A percentile compares a stretch with the other conserved stretches of the same genome.
phyloP scores from a whole-genome alignment of 768 basidiomycete species.

The Boletus bicolor region DNA sequence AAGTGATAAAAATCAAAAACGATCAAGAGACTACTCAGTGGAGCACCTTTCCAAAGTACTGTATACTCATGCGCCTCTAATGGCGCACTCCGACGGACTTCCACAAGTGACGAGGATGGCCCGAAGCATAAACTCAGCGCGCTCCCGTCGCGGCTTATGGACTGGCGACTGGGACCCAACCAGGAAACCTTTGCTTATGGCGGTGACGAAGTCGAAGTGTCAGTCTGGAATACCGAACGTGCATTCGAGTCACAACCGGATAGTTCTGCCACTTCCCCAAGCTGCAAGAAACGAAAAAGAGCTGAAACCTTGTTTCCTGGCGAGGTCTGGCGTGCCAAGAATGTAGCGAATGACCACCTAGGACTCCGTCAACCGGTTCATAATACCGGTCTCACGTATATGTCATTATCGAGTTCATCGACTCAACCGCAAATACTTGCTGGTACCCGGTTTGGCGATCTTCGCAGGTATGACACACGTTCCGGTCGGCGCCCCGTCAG shows the following conservation, averaged over 20 bases:
- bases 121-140: slow-evolving; percentile 33
- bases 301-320: slow-evolving; percentile 57
- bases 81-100: slow-evolving; percentile 60
- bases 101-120: slow-evolving; percentile 26
- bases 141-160: slow-evolving; percentile 66
- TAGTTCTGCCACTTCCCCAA: slow-evolving; percentile 12
- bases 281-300: slow-evolving; percentile 53
- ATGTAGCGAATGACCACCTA: slow-evolving; percentile 76
- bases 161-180: slow-evolving; percentile 59
- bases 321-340: slow-evolving; percentile 84
- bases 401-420: slow-evolving; percentile 39
- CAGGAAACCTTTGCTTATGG: slow-evolving; percentile 69
- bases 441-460: slow-evolving; percentile 73
- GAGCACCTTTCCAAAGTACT: slow-evolving; percentile 22
- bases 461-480: slow-evolving; percentile 77
- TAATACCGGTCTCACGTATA: slow-evolving; percentile 64
- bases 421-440: slow-evolving; percentile 51
- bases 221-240: slow-evolving; percentile 72
- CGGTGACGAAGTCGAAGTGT: slow-evolving; percentile 83
- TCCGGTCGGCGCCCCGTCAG: slow-evolving; percentile 63
- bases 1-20: slow-evolving; percentile 14
- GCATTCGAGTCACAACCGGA: slow-evolving; percentile 38
- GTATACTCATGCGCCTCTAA: slow-evolving; percentile 73
- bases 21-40: slow-evolving; percentile 1
- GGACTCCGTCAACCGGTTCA: slow-evolving; percentile 76